These are phyloP conservation scores for Claviceps digitariae DNA, from an alignment of 2,329 filamentous ascomycete species.

Conservation along the genomic window DNA sequence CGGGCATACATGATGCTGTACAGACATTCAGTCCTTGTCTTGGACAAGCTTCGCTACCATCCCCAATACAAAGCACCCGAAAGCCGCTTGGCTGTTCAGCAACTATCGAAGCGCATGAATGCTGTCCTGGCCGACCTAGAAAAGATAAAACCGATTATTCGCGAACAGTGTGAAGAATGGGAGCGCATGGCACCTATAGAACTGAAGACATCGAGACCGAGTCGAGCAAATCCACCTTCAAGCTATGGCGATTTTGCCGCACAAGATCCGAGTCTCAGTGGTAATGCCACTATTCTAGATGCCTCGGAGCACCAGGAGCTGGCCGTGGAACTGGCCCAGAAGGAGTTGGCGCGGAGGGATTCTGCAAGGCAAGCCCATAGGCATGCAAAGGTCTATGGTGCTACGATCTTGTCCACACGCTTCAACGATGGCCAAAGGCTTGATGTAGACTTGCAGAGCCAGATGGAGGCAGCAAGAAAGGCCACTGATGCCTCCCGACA, in stretches of 20 bases:
- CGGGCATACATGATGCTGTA: slow-evolving; percentile 87
- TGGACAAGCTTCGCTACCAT: slow-evolving; percentile 61
- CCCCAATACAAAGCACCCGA: slow-evolving; percentile 58
- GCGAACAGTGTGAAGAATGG: slow-evolving; percentile 57
- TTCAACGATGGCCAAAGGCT: slow-evolving; percentile 11
- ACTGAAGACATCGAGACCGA: slow-evolving; percentile 11
- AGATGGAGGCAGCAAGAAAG: slow-evolving; percentile 40
- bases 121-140: slow-evolving; percentile 60
- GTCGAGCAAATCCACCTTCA: slow-evolving; percentile 11
- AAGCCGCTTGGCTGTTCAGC: slow-evolving; percentile 47
- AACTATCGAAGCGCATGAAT: slow-evolving; percentile 34
- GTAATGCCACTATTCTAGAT: slow-evolving; percentile 47
- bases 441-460: slow-evolving; percentile 31
- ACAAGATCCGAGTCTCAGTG: slow-evolving; percentile 47
- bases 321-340: slow-evolving; percentile 62
- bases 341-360: slow-evolving; percentile 56
- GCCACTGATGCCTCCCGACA: slow-evolving; percentile 22
- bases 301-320: slow-evolving; percentile 60
- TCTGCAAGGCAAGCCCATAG: slow-evolving; percentile 43
- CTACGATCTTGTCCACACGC: slow-evolving; percentile 2
- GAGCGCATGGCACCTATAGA: slow-evolving; percentile 34
- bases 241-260: slow-evolving; percentile 35
- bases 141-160: slow-evolving; percentile 64
- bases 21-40: slow-evolving; percentile 72
- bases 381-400: slow-evolving; percentile 24